Evolutionary conservation across 768 basidiomycete species (phyloP).

Genomic region (Termitomyces sp.): DNA sequence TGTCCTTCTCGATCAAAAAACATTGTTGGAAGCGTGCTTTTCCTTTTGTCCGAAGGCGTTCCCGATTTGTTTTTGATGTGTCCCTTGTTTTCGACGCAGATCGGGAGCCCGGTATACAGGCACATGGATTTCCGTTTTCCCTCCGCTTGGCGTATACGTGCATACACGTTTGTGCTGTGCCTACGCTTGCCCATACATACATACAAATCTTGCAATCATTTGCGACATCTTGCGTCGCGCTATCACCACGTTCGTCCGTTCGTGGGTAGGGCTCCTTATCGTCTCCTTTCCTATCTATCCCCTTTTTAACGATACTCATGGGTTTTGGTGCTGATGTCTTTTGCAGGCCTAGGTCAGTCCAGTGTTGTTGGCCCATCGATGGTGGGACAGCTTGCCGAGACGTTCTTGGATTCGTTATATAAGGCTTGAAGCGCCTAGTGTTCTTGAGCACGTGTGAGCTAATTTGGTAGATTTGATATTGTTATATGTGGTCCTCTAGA

Average conservation of each 20-base stretch:
- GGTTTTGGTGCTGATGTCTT: background rate
- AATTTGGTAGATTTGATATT: background rate
- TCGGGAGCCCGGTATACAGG: background rate
- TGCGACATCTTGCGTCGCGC: background rate
- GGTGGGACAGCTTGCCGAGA: conserved; percentile 70
- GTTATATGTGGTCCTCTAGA: background rate
- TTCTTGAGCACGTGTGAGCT: background rate
- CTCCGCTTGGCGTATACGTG: background rate
- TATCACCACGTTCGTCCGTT: background rate
- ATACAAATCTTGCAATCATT: background rate
- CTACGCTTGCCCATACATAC: background rate
- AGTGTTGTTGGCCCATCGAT: conserved; percentile 78
- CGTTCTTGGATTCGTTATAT: conserved; percentile 79
- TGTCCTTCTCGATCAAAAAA: background rate
- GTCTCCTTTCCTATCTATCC: background rate
- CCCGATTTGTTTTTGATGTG: background rate
- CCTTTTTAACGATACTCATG: background rate
- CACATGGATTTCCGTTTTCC: background rate
- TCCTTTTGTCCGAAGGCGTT: background rate
- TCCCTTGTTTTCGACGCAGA: background rate
- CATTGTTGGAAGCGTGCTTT: background rate
- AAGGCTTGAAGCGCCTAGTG: conserved; percentile 44
- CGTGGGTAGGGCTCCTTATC: background rate
- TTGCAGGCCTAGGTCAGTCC: conserved; percentile 71
- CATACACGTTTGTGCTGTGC: background rate